Evolutionary conservation across 345 rosid genomes (phyloP).

Genomic region (Salix arbutifolia): DNA sequence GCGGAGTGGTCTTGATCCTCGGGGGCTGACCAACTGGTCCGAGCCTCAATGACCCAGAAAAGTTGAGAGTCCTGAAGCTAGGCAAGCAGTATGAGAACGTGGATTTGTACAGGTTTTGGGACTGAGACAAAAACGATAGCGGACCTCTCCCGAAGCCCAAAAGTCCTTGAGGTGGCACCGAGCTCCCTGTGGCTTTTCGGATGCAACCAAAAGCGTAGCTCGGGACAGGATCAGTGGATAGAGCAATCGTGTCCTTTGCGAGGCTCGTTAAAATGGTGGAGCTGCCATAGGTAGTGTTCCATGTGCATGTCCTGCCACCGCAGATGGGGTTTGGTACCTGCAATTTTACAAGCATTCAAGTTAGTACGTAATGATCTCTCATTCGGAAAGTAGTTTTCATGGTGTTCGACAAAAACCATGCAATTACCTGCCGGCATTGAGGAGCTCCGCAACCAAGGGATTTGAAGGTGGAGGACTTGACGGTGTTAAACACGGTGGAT

Average conservation of each 20-base stretch:
- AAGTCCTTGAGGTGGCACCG: constrained; percentile 80
- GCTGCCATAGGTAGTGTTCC: constrained; percentile 81
- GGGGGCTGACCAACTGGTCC: constrained; percentile 76
- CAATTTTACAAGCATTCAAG: background rate
- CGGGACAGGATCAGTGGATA: constrained; percentile 58
- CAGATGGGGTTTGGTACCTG: constrained; percentile 74
- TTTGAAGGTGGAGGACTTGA: constrained; percentile 53
- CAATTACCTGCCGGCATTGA: constrained; percentile 74
- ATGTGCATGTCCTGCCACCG: constrained; percentile 51
- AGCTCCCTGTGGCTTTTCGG: constrained; percentile 55
- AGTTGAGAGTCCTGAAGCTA: constrained; percentile 57
- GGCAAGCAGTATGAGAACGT: constrained; percentile 95
- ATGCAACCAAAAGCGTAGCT: constrained; percentile 83
- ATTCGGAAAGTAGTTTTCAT: background rate
- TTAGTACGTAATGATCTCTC: background rate
- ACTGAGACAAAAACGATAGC: constrained; percentile 67
- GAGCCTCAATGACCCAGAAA: constrained; percentile 81
- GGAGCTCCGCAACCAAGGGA: constrained; percentile 56
- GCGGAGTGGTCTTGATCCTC: constrained; percentile 69
- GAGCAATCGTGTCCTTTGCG: constrained; percentile 56
- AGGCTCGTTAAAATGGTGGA: constrained; percentile 63
- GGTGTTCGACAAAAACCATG: background rate
- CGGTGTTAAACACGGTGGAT: constrained; percentile 42
- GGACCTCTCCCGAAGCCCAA: constrained; percentile 89
- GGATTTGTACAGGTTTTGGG: constrained; percentile 61